phyloP scores from a whole-genome alignment of 176 grass and related monocot species.

The Aegilops bicornis region DNA sequence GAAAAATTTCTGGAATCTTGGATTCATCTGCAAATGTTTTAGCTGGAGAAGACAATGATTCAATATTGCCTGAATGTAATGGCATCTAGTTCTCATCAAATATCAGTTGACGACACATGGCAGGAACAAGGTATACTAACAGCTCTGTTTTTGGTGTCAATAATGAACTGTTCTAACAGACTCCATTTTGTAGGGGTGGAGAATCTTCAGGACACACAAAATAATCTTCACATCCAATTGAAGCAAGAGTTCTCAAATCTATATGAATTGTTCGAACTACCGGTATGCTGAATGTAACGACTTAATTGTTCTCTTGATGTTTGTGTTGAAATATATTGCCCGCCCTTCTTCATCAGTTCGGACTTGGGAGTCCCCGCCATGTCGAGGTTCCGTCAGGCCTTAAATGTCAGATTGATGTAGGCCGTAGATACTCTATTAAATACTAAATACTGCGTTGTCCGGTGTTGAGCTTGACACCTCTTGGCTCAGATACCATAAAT shows the following conservation, averaged over 20 bases:
- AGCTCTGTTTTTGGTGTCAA: slow-evolving; percentile 13
- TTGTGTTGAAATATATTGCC: background rate
- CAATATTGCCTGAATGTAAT: slow-evolving; percentile 23
- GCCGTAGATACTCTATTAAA: too few species aligned
- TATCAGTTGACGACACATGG: slow-evolving; percentile 41
- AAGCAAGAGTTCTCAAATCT: slow-evolving; percentile 66
- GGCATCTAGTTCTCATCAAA: slow-evolving; percentile 35
- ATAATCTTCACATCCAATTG: slow-evolving; percentile 57
- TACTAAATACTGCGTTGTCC: too few species aligned
- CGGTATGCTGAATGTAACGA: slow-evolving; percentile 50
- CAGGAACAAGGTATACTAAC: slow-evolving; percentile 48
- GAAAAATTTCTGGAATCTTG: slow-evolving; percentile 48
- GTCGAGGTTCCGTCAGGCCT: too few species aligned
- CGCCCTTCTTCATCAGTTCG: too few species aligned
- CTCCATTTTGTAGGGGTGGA: slow-evolving; percentile 41
- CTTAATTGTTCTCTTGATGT: slow-evolving; percentile 12
- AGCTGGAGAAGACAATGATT: slow-evolving; percentile 36
- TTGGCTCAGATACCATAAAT: too few species aligned
- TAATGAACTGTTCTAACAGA: slow-evolving; percentile 21
- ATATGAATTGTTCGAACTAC: slow-evolving; percentile 64
- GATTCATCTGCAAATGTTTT: slow-evolving; percentile 33
- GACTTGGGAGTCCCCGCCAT: too few species aligned
- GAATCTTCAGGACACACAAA: slow-evolving; percentile 61
- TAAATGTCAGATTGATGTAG: too few species aligned
- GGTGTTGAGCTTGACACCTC: too few species aligned